phyloP scores from a whole-genome alignment of 768 basidiomycete species.

The Neoboletus magnificus region DNA sequence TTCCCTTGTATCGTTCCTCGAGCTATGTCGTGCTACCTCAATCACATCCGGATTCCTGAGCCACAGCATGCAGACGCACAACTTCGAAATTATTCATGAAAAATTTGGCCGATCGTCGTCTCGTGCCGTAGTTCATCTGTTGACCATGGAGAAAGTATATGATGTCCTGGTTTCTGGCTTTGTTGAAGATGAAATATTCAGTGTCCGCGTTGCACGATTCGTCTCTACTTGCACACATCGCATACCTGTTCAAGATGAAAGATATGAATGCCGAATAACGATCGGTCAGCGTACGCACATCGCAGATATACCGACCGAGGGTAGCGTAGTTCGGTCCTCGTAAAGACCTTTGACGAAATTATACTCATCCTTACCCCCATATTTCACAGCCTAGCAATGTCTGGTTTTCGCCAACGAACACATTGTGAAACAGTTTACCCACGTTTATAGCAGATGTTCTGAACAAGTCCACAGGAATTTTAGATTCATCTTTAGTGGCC shows the following conservation, averaged over 20 bases:
- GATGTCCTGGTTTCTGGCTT: constrained; percentile 59
- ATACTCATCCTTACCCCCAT: constrained; percentile 75
- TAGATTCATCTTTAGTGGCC: constrained; percentile 68
- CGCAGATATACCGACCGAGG: constrained; percentile 59
- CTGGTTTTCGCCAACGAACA: constrained; percentile 1
- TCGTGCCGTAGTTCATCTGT: constrained; percentile 50
- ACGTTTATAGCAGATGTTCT: constrained; percentile 52
- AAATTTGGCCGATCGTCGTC: constrained; percentile 54
- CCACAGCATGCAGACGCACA: constrained; percentile 37
- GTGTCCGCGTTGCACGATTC: constrained; percentile 56
- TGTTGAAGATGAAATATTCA: constrained; percentile 53
- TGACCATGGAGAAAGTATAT: constrained; percentile 62
- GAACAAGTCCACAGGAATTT: constrained; percentile 79
- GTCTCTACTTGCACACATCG: constrained; percentile 61
- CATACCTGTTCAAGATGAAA: constrained; percentile 41
- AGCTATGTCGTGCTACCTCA: constrained; percentile 37
- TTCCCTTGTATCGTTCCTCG: constrained; percentile 67
- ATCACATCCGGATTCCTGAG: background rate
- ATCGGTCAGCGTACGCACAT: constrained; percentile 44
- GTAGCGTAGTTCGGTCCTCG: constrained; percentile 71
- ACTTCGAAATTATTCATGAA: constrained; percentile 67
- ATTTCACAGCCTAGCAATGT: constrained; percentile 55
- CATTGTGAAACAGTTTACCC: constrained; percentile 15
- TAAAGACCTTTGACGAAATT: constrained; percentile 67
- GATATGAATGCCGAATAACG: background rate